Base-by-base conservation (phyloP, 2,329 filamentous ascomycete genomes). In the Penicillium sp. region DNA sequence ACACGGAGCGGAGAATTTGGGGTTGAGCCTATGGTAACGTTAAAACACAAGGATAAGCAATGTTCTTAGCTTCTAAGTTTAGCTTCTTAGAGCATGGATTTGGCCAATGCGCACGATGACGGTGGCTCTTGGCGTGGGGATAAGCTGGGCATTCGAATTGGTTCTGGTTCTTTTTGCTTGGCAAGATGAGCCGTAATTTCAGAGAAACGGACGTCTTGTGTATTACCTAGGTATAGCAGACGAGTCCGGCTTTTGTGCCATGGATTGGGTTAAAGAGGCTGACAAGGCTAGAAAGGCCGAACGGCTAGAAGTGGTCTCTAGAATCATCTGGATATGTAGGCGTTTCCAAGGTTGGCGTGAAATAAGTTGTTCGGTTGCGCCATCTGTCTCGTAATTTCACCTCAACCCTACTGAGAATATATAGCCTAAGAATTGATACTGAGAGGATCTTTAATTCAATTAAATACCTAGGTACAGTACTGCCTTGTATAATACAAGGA, bases 81-180 rank as follows among this genome's bases (percentile, higher is more conserved):
- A 20, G 32, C 32, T 42, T 45, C 45, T 50, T 50, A 45, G 45
- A 18, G 15, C 31, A 46, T 43, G 28, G 15, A 44, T 50, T 47
- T 53, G 54, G 49, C 42, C 52, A 47, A 51, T 53, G 42, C 44
- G 40, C 38, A 48, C 47, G 32, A 47, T 48, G 53, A 44, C 45
- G 45, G 46, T 54, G 56, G 53, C 50, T 37, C 55, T 59, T 58
- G 55, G 56, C 55, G 43, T 56, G 44, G 46, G 41, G 47, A 44
- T 18, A 18, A 18, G 24, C 2, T 41, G 7, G 7, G 24, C 20
- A 32, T 18, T 47, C 28, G 35, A 42, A 52, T 49, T 51, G 47
- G 46, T n/a, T 47, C 28, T 18, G 15, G 15, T 18, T 18, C 15
- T 18, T 18, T 31, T 23, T 45, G 42, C 39, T 55, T 50, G 52